A percentile compares a stretch with the other conserved stretches of the same genome.
These are phyloP conservation scores for Penicillium psychrofluorescens DNA, from an alignment of 495 filamentous ascomycete species.

Conservation along the genomic window DNA sequence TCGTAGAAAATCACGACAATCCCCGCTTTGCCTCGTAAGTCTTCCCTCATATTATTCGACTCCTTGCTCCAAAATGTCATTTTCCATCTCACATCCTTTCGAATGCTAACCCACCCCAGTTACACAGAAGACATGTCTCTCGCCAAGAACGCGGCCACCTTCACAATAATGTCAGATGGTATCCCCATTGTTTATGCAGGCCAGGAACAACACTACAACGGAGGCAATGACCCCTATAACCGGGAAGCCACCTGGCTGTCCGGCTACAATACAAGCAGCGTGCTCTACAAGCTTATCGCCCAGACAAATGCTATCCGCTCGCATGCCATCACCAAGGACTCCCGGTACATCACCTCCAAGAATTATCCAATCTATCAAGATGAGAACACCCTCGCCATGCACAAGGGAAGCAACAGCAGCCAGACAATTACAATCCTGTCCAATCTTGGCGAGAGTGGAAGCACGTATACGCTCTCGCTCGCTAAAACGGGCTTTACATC, in stretches of 20 bases:
- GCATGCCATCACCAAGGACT: too few relatives aligned
- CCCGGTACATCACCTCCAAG: not conserved
- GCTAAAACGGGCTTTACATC: conserved; percentile 21
- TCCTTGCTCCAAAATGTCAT: too few relatives aligned
- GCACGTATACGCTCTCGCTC: conserved; percentile 36
- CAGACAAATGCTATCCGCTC: conserved; percentile 54
- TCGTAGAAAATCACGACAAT: conserved; percentile 77
- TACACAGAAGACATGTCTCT: conserved; percentile 43
- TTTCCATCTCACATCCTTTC: too few relatives aligned
- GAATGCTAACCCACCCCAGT: conserved; percentile 17
- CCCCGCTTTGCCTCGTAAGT: conserved; percentile 53
- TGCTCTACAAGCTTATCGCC: conserved; percentile 59
- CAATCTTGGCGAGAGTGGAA: conserved; percentile 44
- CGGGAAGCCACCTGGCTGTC: conserved; percentile 73
- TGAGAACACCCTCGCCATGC: conserved; percentile 46
- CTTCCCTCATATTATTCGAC: not conserved
- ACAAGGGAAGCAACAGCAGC: conserved; percentile 47
- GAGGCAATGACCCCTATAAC: conserved; percentile 56
- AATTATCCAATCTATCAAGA: conserved; percentile 44
- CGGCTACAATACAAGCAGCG: conserved; percentile 48
- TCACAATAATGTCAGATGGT: conserved; percentile 63
- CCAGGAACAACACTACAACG: conserved; percentile 68
- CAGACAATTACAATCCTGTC: conserved; percentile 51
- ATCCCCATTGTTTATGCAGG: conserved; percentile 63
- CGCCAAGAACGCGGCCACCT: conserved; percentile 62